Base-by-base conservation (phyloP, 2,329 filamentous ascomycete species). In the Aureobasidium sp. region DNA sequence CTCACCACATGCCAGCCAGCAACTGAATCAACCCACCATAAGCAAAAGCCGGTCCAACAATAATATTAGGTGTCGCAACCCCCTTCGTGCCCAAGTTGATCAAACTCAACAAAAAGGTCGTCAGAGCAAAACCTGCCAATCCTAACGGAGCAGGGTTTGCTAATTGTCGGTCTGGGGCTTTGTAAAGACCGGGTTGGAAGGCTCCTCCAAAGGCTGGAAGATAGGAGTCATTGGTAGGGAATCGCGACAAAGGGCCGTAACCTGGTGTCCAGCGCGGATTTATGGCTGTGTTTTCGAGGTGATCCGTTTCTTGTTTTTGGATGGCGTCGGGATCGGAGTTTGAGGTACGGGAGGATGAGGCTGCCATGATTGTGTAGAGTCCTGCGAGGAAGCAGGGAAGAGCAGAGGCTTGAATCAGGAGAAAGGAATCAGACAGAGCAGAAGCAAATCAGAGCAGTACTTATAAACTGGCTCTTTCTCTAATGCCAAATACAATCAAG, bases 1-100 rank as follows among this genome's bases (percentile, higher is more conserved):
- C 59, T 50, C 86, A 94, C 93, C 93, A 96, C 93, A 95, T 96
- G 82, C 93, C 93, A 70, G 93, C 91, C 27, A 93, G 82, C 59
- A 95, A 84, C 82, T 96, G 93, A 48, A 95, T 88, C 20, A 94
- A 83, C 72, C 92, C 93, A 73, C 93, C 93, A 76, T 95, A 95
- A 29, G 87, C 92, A 71, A 91, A 91, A 8, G 92, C 91, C 20
- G 91, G 80, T 16, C 88, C 87, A 13, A 94, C 84, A 51, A 91
- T 89, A 64, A 95, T 86, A 75, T 89, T 91, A 54, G 91, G 90
- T 3, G 76, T 77, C 1, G 79, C 78, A 64, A 94, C 82, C 66
- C 84, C 85, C 16, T 89, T 86, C 3, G 90, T 82, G 62, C 87
- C 83, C 78, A 93, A 84, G 82, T 95, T 95, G 80, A 95, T 84